A percentile compares a stretch with the other conserved stretches of the same genome.
Conservation (phyloP, 2,329 filamentous ascomycete species). For the Zalaria sp. region DNA sequence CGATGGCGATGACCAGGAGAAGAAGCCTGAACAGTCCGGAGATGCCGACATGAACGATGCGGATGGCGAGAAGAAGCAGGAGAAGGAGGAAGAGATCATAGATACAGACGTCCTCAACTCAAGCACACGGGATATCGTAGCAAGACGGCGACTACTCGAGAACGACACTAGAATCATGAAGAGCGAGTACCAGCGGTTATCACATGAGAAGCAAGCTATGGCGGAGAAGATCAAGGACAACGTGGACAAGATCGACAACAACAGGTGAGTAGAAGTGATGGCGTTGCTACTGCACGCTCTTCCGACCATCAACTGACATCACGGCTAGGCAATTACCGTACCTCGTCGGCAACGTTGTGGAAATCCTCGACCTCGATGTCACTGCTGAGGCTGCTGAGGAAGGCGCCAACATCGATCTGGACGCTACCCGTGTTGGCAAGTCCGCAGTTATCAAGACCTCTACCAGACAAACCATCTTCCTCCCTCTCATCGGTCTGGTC, state of each 20-base stretch:
- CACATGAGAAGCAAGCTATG: conserved; percentile 93
- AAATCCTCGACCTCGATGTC: conserved; percentile 91
- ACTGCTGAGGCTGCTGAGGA: conserved; percentile 93
- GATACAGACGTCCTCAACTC: conserved; percentile 88
- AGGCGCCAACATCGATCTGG: conserved; percentile 95
- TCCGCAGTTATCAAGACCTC: conserved; percentile 99
- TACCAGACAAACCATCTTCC: conserved; percentile 94
- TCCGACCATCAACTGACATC: neutral
- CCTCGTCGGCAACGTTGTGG: conserved; percentile 94
- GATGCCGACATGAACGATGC: conserved; percentile 90
- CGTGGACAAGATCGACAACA: conserved; percentile 96
- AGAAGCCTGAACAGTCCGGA: conserved; percentile 39
- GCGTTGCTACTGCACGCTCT: neutral
- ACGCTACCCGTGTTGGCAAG: conserved; percentile 92
- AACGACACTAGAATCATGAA: conserved; percentile 98
- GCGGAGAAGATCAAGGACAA: conserved; percentile 99
- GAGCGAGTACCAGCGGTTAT: conserved; percentile 86
- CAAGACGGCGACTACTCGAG: conserved; percentile 79
- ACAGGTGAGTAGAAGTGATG: conserved; percentile 48
- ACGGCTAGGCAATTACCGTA: conserved; percentile 77
- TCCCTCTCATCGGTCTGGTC: conserved; percentile 91
- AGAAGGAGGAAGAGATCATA: conserved; percentile 64
- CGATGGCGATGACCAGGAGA: conserved; percentile 38
- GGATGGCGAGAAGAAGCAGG: conserved; percentile 43
- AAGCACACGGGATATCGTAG: conserved; percentile 88